These are phyloP conservation scores for Baeospora myosura DNA, from an alignment of 1,284 basidiomycete species.

Conservation along the genomic window DNA sequence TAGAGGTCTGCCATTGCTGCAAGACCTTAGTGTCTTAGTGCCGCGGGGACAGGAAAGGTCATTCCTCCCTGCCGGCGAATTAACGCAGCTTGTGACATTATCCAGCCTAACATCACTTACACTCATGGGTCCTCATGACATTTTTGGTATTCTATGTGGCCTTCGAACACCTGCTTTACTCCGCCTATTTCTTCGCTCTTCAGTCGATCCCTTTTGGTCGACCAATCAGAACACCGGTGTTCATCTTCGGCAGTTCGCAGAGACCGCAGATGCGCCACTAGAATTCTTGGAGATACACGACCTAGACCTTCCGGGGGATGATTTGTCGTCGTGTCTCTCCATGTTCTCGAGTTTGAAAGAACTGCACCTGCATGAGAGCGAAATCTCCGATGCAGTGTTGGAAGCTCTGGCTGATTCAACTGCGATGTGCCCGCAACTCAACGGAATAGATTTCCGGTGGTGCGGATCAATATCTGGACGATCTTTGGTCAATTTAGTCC, in stretches of 20 bases:
- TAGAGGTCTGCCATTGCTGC: conserved; percentile 27
- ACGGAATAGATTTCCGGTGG: conserved; percentile 51
- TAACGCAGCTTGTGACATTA: conserved; percentile 25
- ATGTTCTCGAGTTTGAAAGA: conserved; percentile 35
- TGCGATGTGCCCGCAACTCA: conserved; percentile 41
- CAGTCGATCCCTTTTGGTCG: conserved; percentile 31
- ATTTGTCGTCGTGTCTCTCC: conserved; percentile 35
- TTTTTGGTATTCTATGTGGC: conserved; percentile 37
- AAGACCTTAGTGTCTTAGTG: conserved; percentile 33
- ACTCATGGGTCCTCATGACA: conserved; percentile 33
- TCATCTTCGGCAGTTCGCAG: conserved; percentile 35
- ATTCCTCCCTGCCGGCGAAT: conserved; percentile 25
- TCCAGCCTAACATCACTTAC: conserved; percentile 32
- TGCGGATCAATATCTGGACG: conserved; percentile 47
- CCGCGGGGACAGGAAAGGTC: conserved; percentile 26
- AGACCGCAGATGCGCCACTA: conserved; percentile 32
- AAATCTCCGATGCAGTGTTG: conserved; percentile 46
- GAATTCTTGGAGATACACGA: conserved; percentile 50
- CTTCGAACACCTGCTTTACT: conserved; percentile 36
- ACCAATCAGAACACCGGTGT: conserved; percentile 31
- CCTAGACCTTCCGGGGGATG: conserved; percentile 37
- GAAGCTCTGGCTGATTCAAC: conserved; percentile 30
- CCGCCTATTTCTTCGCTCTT: conserved; percentile 38
- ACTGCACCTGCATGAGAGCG: conserved; percentile 53
- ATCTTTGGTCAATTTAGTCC: conserved; percentile 34